These are phyloP conservation scores for Pyrenophora tritici-repentis DNA, from an alignment of 2,329 filamentous ascomycete species.

Conservation along the genomic window DNA sequence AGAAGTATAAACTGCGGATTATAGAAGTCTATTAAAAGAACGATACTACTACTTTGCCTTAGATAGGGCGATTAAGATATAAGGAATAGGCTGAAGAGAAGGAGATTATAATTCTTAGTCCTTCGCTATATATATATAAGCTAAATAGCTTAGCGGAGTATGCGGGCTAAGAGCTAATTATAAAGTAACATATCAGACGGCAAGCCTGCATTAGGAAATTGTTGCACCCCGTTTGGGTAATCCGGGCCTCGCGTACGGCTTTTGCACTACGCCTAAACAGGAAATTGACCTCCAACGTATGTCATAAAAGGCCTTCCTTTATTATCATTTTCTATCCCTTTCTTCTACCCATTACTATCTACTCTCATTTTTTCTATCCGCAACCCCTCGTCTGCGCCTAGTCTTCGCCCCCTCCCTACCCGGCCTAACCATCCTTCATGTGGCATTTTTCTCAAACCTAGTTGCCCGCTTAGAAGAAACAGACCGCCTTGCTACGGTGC, in stretches of 20 bases:
- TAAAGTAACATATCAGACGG: conserved; percentile 2
- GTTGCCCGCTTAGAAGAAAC: not conserved
- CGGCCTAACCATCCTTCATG: not conserved
- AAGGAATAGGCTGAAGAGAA: too few relatives aligned
- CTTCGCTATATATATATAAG: too few relatives aligned
- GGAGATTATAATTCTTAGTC: too few relatives aligned
- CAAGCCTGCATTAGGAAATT: conserved; percentile 2
- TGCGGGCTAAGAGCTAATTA: too few relatives aligned
- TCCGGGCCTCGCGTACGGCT: not conserved
- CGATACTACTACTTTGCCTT: too few relatives aligned
- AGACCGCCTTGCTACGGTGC: not conserved
- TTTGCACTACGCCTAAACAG: conserved; percentile 1
- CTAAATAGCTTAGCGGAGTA: too few relatives aligned
- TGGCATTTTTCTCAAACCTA: not conserved
- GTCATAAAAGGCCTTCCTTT: not conserved
- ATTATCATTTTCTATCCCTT: conserved; percentile 1
- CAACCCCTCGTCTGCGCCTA: not conserved
- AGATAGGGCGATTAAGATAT: too few relatives aligned
- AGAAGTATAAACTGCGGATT: too few relatives aligned
- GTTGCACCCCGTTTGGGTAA: not conserved
- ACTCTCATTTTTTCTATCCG: not conserved
- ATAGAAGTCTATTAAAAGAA: too few relatives aligned
- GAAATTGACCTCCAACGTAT: not conserved
- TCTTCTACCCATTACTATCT: conserved; percentile 1
- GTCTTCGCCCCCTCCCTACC: not conserved